These are phyloP conservation scores for Rhizopus stolonifer DNA, from an alignment of 371 early-diverging fungal genomes.

Conservation along the genomic window DNA sequence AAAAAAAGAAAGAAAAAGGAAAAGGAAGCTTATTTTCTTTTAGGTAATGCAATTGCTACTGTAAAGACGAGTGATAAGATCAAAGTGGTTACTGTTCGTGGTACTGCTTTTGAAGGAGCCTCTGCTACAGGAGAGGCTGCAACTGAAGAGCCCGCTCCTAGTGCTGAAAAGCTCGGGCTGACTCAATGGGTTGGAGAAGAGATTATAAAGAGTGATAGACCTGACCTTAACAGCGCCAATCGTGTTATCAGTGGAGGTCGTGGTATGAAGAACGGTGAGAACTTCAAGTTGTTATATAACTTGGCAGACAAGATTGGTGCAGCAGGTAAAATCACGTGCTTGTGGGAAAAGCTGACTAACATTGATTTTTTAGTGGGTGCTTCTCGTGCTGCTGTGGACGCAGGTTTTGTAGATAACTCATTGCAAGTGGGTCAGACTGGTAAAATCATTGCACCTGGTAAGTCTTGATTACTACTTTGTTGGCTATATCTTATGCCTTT, in stretches of 20 bases:
- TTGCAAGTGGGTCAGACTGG: slow-evolving; percentile 98
- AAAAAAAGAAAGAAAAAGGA: not conserved
- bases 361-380: slow-evolving; percentile 77
- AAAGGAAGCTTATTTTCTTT: not conserved
- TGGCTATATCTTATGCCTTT: not conserved
- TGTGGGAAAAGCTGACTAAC: slow-evolving; percentile 14
- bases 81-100: slow-evolving; percentile 91
- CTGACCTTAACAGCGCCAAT: slow-evolving; percentile 87
- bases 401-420: slow-evolving; percentile 95
- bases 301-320: slow-evolving; percentile 95
- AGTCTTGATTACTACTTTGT: slow-evolving; percentile 9
- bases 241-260: slow-evolving; percentile 95
- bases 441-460: slow-evolving; percentile 94
- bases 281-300: slow-evolving; percentile 90
- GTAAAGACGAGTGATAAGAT: slow-evolving; percentile 87
- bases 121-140: slow-evolving; percentile 53
- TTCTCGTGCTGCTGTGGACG: slow-evolving; percentile 97
- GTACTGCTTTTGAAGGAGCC: slow-evolving; percentile 86
- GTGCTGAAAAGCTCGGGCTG: slow-evolving; percentile 56
- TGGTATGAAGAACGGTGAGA: slow-evolving; percentile 95
- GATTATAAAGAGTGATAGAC: slow-evolving; percentile 92
- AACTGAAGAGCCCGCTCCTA: slow-evolving; percentile 65
- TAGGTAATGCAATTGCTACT: slow-evolving; percentile 95
- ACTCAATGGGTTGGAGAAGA: slow-evolving; percentile 91
- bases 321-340: slow-evolving; percentile 65